Percentiles rank a stretch among this genome's conserved stretches.
These are phyloP conservation scores for Yarrowia bubula DNA, from an alignment of 805 yeast species.

Conservation along the genomic window DNA sequence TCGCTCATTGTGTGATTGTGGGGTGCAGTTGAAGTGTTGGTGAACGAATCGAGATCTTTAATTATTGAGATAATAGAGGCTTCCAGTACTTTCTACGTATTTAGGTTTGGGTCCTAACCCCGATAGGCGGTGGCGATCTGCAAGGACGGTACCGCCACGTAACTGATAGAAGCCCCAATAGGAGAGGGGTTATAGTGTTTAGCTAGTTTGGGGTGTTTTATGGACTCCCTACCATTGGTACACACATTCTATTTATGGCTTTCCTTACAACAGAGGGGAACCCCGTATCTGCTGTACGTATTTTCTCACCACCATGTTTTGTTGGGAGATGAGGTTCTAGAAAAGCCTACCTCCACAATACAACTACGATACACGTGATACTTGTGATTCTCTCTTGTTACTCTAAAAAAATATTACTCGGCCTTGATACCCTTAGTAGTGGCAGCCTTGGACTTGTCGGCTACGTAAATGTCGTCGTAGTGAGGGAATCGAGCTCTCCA, in stretches of 20 bases:
- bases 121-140: constrained; percentile 25
- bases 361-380: not conserved
- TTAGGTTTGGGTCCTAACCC: constrained; percentile 20
- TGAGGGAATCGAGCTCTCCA: constrained; percentile 25
- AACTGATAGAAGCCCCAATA: not conserved
- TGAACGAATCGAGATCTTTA: not conserved
- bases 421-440: not conserved
- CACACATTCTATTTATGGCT: no score
- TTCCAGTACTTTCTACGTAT: constrained; percentile 23
- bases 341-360: no score
- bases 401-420: not conserved
- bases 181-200: not conserved
- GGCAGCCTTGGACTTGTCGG: not conserved
- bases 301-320: not conserved
- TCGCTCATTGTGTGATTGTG: constrained; percentile 13
- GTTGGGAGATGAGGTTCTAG: not conserved
- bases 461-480: not conserved
- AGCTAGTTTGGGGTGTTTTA: not conserved
- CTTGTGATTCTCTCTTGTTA: not conserved
- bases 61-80: not conserved
- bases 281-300: no score
- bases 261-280: no score
- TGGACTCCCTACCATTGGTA: no score
- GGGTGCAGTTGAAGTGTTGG: not conserved
- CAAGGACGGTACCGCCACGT: not conserved